Evolutionary conservation across 1,139 yeast species (phyloP).

Genomic region (Arxiozyma slooffiae): DNA sequence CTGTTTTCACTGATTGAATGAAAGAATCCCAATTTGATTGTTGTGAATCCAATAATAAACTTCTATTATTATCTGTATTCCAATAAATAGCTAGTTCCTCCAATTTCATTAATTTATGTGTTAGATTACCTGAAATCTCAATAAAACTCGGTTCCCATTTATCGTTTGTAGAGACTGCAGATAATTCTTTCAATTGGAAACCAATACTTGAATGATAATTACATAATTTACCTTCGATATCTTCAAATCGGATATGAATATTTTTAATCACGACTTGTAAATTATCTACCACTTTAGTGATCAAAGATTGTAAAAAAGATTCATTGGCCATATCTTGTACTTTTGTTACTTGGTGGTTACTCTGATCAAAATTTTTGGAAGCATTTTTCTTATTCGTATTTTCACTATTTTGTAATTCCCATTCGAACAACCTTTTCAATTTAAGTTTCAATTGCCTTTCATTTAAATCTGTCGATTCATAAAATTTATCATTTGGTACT

Average conservation of each 20-base stretch:
- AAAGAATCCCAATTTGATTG: slow-evolving; percentile 1
- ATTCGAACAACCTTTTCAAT: slow-evolving; percentile 53
- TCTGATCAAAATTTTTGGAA: slow-evolving; percentile 25
- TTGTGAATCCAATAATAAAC: neutral
- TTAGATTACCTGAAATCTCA: slow-evolving; percentile 53
- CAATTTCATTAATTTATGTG: slow-evolving; percentile 71
- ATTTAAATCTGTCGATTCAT: slow-evolving; percentile 55
- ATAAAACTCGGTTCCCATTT: slow-evolving; percentile 83
- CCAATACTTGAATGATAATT: slow-evolving; percentile 77
- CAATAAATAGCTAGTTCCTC: slow-evolving; percentile 73
- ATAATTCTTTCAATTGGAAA: slow-evolving; percentile 68
- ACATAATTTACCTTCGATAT: slow-evolving; percentile 47
- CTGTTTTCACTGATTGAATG: neutral
- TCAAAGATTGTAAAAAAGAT: slow-evolving; percentile 74
- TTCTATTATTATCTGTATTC: slow-evolving; percentile 49
- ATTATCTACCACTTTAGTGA: slow-evolving; percentile 86
- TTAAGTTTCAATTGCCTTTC: slow-evolving; percentile 58
- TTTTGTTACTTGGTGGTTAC: slow-evolving; percentile 32
- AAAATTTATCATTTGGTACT: slow-evolving; percentile 48
- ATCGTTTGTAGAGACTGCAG: slow-evolving; percentile 84
- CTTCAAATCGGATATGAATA: slow-evolving; percentile 89
- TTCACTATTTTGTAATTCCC: slow-evolving; percentile 40
- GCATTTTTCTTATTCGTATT: neutral
- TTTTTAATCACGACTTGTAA: slow-evolving; percentile 86
- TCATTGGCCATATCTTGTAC: slow-evolving; percentile 48